Evolutionary conservation across 495 filamentous ascomycete genomes (phyloP).

Genomic region (Massariosphaeria phaeospora): DNA sequence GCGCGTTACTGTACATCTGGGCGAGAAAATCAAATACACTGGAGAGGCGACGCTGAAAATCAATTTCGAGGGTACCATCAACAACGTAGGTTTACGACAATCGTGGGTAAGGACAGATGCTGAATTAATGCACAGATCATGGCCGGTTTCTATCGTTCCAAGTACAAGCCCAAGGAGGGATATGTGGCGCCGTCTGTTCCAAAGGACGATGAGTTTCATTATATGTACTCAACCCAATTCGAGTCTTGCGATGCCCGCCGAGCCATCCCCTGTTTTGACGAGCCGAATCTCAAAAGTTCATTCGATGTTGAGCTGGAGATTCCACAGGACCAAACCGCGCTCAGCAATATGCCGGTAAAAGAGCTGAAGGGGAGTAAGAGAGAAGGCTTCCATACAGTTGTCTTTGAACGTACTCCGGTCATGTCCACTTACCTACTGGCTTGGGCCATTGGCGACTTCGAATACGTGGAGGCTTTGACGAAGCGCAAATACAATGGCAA

Average conservation of each 20-base stretch:
- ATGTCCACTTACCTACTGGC: slow-evolving; percentile 96
- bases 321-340: slow-evolving; percentile 75
- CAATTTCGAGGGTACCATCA: slow-evolving; percentile 79
- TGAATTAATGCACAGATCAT: slow-evolving; percentile 45
- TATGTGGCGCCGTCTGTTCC: slow-evolving; percentile 66
- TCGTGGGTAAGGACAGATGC: not conserved
- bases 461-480: slow-evolving; percentile 88
- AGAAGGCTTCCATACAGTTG: slow-evolving; percentile 66
- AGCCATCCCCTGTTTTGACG: slow-evolving; percentile 96
- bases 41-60: slow-evolving; percentile 61
- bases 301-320: slow-evolving; percentile 91
- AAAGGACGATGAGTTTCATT: slow-evolving; percentile 71
- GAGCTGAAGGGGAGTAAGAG: slow-evolving; percentile 53
- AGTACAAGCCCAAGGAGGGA: slow-evolving; percentile 79
- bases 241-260: slow-evolving; percentile 91
- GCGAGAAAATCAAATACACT: slow-evolving; percentile 57
- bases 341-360: slow-evolving; percentile 93
- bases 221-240: slow-evolving; percentile 96
- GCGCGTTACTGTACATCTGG: slow-evolving; percentile 68
- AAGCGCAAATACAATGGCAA: slow-evolving; percentile 82
- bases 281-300: slow-evolving; percentile 92
- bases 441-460: slow-evolving; percentile 95
- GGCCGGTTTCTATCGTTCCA: slow-evolving; percentile 93
- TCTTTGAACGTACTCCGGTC: slow-evolving; percentile 78
- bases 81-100: slow-evolving; percentile 54